Conservation (phyloP, 1,284 basidiomycete species). For the Sanghuangporus sanghuang region DNA sequence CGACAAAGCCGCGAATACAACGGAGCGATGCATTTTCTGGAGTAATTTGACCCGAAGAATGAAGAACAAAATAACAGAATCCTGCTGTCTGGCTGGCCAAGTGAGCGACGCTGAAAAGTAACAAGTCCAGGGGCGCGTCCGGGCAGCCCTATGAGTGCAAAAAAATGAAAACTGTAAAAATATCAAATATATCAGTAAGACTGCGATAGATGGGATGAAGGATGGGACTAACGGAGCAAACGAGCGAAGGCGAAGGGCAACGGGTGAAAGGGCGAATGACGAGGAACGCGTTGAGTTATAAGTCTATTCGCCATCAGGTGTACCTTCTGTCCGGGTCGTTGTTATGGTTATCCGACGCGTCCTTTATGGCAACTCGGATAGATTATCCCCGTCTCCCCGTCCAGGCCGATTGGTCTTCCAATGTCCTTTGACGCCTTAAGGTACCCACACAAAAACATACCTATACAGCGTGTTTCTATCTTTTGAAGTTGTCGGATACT, state of each 20-base stretch:
- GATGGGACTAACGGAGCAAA: slow-evolving; percentile 11
- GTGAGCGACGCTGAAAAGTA: slow-evolving; percentile 36
- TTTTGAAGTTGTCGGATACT: neutral
- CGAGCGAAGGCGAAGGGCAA: slow-evolving; percentile 10
- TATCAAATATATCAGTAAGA: neutral
- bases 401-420: slow-evolving; percentile 5
- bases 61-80: slow-evolving; percentile 32
- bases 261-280: neutral
- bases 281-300: neutral
- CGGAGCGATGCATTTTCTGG: slow-evolving; percentile 46
- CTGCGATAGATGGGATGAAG: neutral
- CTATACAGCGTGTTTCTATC: neutral
- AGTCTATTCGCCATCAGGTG: neutral
- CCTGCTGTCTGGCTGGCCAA: slow-evolving; percentile 41
- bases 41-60: slow-evolving; percentile 18
- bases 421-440: neutral
- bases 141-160: slow-evolving; percentile 56
- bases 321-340: slow-evolving; percentile 15
- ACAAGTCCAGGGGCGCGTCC: slow-evolving; percentile 60
- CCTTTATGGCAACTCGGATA: slow-evolving; percentile 3
- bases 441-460: neutral
- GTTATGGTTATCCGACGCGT: slow-evolving; percentile 9
- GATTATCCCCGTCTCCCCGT: slow-evolving; percentile 6
- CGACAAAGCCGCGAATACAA: slow-evolving; percentile 39
- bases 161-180: slow-evolving; percentile 21